Base-by-base conservation (phyloP, 331 rosid species). In the Saraca asoca region DNA sequence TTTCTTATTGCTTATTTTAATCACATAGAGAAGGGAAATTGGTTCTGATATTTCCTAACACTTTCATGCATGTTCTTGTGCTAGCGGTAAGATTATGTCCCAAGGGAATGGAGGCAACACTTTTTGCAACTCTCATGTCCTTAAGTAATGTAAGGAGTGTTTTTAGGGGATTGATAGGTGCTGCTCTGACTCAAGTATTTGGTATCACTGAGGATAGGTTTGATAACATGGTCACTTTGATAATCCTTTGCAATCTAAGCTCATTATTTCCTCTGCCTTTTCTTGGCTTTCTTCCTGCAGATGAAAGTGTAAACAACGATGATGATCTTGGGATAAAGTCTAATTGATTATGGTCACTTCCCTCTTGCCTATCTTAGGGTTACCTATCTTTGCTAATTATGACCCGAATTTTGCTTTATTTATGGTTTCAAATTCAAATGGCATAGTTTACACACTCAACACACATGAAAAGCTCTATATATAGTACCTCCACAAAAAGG, bases 91-190 rank as follows among this genome's bases (percentile, higher is more conserved):
- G 75, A 62, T 54, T 84, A 60, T 84, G 89, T 70, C 89, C 89
- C 2, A 86, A 84, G 74, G 89, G 89, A 56, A 78, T 84, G 77
- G 89, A 84, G 66, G 89, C 89, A 38, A 84, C 86, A 6, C 84
- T 81, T 34, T 84, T 84, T 15, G 89, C 89, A 64, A 84, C 89
- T 58, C 86, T 84, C n/a, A 84, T 84, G 89, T 84, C 89, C 29
- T 62, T 84, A 56, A 78, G 81, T 4, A 84, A 84, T 38, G 89
- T 80, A 16, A 86, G 89, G 46, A 78, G 84, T 41, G 84, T 84
- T 63, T 51, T 84, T 46, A 86, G 89, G 70, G 89, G 89, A 14
- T 65, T 84, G 38, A 73, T 84, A 14, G 89, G 89, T 24, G 89
- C 89, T 45, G 86, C 82, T 65, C 75, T 84, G 70, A 84, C 86